These are phyloP conservation scores for Bryoerythrophyllum caledonicum DNA, from an alignment of 225 moss, liverwort and hornwort genomes.

Conservation along the genomic window DNA sequence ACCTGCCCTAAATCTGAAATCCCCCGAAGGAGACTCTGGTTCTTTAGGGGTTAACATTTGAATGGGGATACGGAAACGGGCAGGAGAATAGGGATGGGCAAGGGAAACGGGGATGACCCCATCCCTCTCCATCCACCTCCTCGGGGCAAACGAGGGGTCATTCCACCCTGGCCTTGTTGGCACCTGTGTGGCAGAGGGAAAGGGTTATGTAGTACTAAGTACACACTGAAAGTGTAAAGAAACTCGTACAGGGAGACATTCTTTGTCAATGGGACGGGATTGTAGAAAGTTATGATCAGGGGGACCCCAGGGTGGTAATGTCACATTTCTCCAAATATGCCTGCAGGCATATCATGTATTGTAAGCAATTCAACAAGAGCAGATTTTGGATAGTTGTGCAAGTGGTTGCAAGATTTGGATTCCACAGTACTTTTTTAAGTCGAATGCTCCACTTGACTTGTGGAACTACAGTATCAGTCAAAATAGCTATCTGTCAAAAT, in stretches of 20 bases:
- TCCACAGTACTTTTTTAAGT: background rate
- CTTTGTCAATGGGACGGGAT: background rate
- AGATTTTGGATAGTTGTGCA: background rate
- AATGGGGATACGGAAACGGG: too few species aligned
- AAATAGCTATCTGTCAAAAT: background rate
- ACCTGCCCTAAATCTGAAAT: too few species aligned
- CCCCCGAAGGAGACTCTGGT: too few species aligned
- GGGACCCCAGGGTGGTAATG: background rate
- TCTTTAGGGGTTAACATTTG: too few species aligned
- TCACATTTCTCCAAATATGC: background rate
- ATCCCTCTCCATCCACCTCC: too few species aligned
- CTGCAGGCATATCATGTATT: background rate
- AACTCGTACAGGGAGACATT: constrained; percentile 3
- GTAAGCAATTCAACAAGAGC: too few species aligned
- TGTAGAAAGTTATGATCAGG: background rate
- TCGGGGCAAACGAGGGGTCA: too few species aligned
- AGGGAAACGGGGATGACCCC: too few species aligned
- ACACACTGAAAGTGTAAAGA: background rate
- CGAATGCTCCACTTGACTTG: background rate
- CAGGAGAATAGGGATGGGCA: too few species aligned
- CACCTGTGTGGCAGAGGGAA: background rate
- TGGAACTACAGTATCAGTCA: background rate
- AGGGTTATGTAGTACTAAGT: background rate
- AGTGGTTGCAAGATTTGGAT: background rate
- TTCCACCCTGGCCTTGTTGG: background rate